Conservation (phyloP, 495 filamentous ascomycete species). For the Aspergillus biplanus region DNA sequence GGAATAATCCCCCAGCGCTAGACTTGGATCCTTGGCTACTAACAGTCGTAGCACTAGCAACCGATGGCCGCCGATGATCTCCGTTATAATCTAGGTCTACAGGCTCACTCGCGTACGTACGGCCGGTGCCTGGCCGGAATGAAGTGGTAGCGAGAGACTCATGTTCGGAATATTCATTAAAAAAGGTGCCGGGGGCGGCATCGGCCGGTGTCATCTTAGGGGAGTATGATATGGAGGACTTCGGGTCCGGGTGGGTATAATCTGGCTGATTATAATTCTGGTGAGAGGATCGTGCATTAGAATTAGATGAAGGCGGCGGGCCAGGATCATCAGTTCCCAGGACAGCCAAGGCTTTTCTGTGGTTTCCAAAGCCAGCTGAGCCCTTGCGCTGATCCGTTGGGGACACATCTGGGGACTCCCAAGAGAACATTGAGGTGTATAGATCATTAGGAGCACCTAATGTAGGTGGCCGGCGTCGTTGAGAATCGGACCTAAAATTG, state of each 20-base stretch:
- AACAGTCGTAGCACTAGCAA: constrained; percentile 84
- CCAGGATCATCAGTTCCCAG: constrained; percentile 38
- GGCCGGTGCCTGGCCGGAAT: constrained; percentile 66
- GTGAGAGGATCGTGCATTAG: constrained; percentile 34
- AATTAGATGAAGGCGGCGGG: constrained; percentile 28
- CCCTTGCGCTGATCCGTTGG: constrained; percentile 49
- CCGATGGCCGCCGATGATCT: constrained; percentile 83
- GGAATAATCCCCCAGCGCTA: constrained; percentile 67
- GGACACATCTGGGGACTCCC: constrained; percentile 48
- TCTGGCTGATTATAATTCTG: constrained; percentile 31
- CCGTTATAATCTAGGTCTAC: constrained; percentile 65
- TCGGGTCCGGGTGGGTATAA: constrained; percentile 39
- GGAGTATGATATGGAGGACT: constrained; percentile 40
- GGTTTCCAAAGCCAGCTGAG: constrained; percentile 39
- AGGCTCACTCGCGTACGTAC: constrained; percentile 67
- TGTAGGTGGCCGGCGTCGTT: constrained; percentile 23
- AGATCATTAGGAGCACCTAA: constrained; percentile 33
- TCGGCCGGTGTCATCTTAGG: constrained; percentile 38
- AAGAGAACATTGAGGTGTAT: constrained; percentile 47
- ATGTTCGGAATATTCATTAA: constrained; percentile 46
- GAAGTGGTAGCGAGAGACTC: constrained; percentile 66
- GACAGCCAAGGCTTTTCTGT: constrained; percentile 43
- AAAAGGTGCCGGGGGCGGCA: constrained; percentile 40
- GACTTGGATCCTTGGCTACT: constrained; percentile 90
- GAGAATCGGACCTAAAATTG: constrained; percentile 30